Base-by-base conservation (phyloP, 768 basidiomycete genomes). In the Calocybe indica region DNA sequence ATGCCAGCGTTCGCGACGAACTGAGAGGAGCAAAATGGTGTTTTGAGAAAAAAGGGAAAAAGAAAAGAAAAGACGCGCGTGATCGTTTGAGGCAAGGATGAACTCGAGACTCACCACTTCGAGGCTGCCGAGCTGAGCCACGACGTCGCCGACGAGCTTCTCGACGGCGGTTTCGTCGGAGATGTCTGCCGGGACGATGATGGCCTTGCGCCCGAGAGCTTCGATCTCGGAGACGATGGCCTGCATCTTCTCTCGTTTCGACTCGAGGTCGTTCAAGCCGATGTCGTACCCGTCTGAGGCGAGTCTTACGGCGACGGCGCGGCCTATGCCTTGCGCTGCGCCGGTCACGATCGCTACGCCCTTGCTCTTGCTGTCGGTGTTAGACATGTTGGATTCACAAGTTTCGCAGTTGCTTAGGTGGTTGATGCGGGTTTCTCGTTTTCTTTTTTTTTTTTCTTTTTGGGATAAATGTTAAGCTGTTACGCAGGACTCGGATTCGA, bases 1-100 rank as follows among this genome's bases (percentile, higher is more conserved):
- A 65, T 58, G 1, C 67, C 67, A 2, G 67, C 67, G 44, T 69
- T 69, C 10, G 67, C 67, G 28, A 69, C 64, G 61, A 69, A 63
- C 67, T 67, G 7, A 28, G 35, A 32, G 22, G 22, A 22, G 22
- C 22, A 22, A 22, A 4, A 22, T 22, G 4, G 22, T 22, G 22
- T 22, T n/a, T n/a, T n/a, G n/a, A n/a, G n/a, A n/a, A n/a, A 22
- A 22, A 22, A 22, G 4, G 4, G 4, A 2, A 22, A 4, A 22
- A 22, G 22, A 4, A 22, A 22, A 22, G 4, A 22, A 22, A 22
- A 4, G 22, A 22, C 22, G 22, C 22, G n/a, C n/a, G n/a, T n/a
- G n/a, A n/a, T n/a, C n/a, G n/a, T n/a, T n/a, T n/a, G n/a, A n/a
- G n/a, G n/a, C n/a, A n/a, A n/a, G n/a, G n/a, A 22, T 22, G 22